Evolutionary conservation across 2,329 filamentous ascomycete genomes (phyloP).

Genomic region (Sporothrix euskadiensis): DNA sequence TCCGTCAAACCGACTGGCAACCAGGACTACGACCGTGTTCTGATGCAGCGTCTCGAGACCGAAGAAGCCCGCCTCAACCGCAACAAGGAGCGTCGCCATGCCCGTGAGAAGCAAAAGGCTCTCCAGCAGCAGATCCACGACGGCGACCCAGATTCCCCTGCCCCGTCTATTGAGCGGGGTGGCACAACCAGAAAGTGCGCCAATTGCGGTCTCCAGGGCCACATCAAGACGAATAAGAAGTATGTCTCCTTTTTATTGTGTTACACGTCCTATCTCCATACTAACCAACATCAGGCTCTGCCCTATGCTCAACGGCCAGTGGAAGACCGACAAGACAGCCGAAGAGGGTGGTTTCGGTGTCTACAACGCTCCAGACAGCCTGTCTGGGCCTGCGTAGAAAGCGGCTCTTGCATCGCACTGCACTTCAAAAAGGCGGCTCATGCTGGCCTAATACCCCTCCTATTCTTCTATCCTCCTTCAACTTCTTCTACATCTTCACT

Average conservation of each 20-base stretch:
- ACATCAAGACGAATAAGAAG: constrained; percentile 99
- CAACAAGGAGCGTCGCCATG: constrained; percentile 86
- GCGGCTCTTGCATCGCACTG: neutral
- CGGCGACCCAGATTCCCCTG: constrained; percentile 54
- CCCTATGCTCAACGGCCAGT: constrained; percentile 80
- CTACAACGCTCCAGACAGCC: constrained; percentile 39
- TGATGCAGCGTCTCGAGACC: constrained; percentile 53
- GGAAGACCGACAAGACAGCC: constrained; percentile 61
- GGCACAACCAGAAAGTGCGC: constrained; percentile 90
- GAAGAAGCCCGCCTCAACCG: constrained; percentile 84
- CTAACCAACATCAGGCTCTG: constrained; percentile 60
- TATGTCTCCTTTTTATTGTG: constrained; percentile 35
- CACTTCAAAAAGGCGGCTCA: neutral
- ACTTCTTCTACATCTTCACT: neutral
- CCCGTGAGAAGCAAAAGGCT: constrained; percentile 86
- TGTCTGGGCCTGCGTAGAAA: constrained; percentile 27
- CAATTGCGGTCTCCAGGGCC: constrained; percentile 93
- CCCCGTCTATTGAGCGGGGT: constrained; percentile 53
- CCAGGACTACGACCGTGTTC: constrained; percentile 63
- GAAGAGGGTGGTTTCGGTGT: constrained; percentile 62
- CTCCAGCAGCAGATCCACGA: constrained; percentile 49
- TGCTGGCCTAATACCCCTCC: no score
- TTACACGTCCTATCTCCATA: constrained; percentile 36
- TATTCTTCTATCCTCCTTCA: neutral
- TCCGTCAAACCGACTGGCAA: constrained; percentile 66